Base-by-base conservation (phyloP, 805 yeast genomes). In the Millerago galiae region DNA sequence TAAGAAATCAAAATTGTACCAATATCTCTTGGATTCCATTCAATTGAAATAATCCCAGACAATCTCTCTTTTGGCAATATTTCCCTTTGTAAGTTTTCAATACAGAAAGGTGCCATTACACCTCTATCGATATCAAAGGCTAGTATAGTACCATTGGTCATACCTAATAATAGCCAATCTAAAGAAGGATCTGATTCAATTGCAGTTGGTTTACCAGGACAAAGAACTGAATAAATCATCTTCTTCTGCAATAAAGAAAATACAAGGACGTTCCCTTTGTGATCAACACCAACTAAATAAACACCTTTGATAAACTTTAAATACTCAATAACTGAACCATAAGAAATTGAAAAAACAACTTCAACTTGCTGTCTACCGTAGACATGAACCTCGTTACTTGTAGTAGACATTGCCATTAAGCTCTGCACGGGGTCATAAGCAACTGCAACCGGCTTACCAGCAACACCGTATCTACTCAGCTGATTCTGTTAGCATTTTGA, bases 351-450 rank as follows among this genome's bases (percentile, higher is more conserved):
- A 50, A 89, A 70, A 9, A 75, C 75, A 12, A 77, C 83, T 48
- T 83, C 83, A 9, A 89, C 95, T 41, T 83, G 79, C 34, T 81
- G 79, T 55, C 84, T 91, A 2, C 98, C 99, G 56, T 79, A 82
- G 5, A 93, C 82, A 49, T 85, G 81, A 13, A 93, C 70, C 35
- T 77, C 77, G 33, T 89, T 86, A 8, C 65, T 57, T 30, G 72
- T 79, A 0, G 96, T 88, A 3, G 89, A 82, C 0, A 88, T 66
- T 0, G 96, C 97, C 53, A 89, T 62, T 24, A 93, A 69, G 41
- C 93, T 78, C 61, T 93, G 99, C 1, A 86, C 80, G 3, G 95
- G 95, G 59, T 93, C 98, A 62, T 72, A 85, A 0, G 93, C 95
- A 32, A 79, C 58, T 0, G 86, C 78, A 29, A 77, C 65, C 8